These are phyloP conservation scores for Ganoderma lingzhi DNA, from an alignment of 1,284 basidiomycete species.

Conservation along the genomic window DNA sequence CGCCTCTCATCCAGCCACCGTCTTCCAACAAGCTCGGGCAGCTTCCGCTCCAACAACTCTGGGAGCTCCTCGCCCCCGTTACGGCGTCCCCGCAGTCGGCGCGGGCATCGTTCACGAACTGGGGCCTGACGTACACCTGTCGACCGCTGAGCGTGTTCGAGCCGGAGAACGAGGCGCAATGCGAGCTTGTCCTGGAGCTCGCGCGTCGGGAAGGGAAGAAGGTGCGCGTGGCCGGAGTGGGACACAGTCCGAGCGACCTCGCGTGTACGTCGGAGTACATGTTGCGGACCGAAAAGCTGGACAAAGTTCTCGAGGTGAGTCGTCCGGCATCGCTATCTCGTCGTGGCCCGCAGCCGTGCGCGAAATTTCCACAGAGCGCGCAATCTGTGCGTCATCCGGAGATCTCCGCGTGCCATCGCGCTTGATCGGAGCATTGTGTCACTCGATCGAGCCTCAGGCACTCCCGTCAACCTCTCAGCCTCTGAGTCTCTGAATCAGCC, in stretches of 20 bases:
- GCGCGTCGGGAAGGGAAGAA: conserved; percentile 78
- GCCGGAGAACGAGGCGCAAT: conserved; percentile 78
- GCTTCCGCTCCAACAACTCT: conserved; percentile 54
- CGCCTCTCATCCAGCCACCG: conserved; percentile 6
- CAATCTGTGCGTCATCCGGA: conserved; percentile 37
- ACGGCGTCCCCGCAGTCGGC: conserved; percentile 55
- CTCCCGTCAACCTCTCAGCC: background rate
- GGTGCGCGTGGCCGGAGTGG: conserved; percentile 88
- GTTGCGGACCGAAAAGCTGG: conserved; percentile 78
- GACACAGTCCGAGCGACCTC: conserved; percentile 94
- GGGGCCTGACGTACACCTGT: conserved; percentile 75
- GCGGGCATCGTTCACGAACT: conserved; percentile 68
- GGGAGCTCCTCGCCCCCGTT: conserved; percentile 58
- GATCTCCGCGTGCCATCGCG: conserved; percentile 38
- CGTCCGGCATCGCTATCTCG: conserved; percentile 30
- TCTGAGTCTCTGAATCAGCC: background rate
- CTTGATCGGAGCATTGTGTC: conserved; percentile 23
- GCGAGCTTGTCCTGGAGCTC: conserved; percentile 84
- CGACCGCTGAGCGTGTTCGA: conserved; percentile 76
- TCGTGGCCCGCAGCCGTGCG: conserved; percentile 21
- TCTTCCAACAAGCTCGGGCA: conserved; percentile 30
- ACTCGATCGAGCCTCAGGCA: conserved; percentile 21
- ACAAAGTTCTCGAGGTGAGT: conserved; percentile 78
- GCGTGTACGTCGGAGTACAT: conserved; percentile 89
- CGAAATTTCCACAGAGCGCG: conserved; percentile 23